A percentile compares a stretch with the other conserved stretches of the same genome.
Evolutionary conservation across 2,329 filamentous ascomycete species (phyloP).

Genomic region (Penicillium polonicum): DNA sequence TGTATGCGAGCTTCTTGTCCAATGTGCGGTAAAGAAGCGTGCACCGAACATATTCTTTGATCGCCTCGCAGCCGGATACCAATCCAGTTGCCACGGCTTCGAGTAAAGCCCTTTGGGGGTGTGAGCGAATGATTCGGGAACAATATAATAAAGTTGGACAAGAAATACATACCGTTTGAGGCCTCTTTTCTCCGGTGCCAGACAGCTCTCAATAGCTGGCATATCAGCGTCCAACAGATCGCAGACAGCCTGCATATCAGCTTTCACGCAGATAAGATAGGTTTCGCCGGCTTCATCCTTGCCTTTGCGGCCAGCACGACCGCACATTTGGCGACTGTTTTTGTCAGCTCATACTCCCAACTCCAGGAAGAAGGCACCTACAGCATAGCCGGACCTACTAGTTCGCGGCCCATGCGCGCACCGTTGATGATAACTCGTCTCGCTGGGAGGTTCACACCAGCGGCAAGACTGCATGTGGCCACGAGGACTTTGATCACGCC

Average conservation of each 20-base stretch:
- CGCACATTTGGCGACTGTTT: slow-evolving; percentile 69
- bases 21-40: slow-evolving; percentile 65
- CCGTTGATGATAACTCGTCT: slow-evolving; percentile 73
- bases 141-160: background rate
- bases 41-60: slow-evolving; percentile 66
- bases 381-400: slow-evolving; percentile 76
- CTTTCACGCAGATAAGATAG: slow-evolving; percentile 69
- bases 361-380: slow-evolving; percentile 28
- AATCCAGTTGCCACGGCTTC: slow-evolving; percentile 69
- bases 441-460: slow-evolving; percentile 74
- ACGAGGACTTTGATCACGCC: slow-evolving; percentile 69
- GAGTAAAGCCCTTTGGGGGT: slow-evolving; percentile 60
- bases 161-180: slow-evolving; percentile 57
- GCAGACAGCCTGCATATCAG: slow-evolving; percentile 67
- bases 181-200: slow-evolving; percentile 65
- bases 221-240: slow-evolving; percentile 71
- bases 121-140: slow-evolving; percentile 6
- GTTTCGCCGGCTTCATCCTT: slow-evolving; percentile 77
- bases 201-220: slow-evolving; percentile 66
- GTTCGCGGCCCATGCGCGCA: slow-evolving; percentile 71
- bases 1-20: slow-evolving; percentile 50
- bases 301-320: slow-evolving; percentile 73
- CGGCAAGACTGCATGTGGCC: slow-evolving; percentile 76
- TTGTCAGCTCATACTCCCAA: slow-evolving; percentile 22
- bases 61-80: slow-evolving; percentile 62